Evolutionary conservation across 202 grass and related monocot species (phyloP).

Genomic region (Panicum virgatum): DNA sequence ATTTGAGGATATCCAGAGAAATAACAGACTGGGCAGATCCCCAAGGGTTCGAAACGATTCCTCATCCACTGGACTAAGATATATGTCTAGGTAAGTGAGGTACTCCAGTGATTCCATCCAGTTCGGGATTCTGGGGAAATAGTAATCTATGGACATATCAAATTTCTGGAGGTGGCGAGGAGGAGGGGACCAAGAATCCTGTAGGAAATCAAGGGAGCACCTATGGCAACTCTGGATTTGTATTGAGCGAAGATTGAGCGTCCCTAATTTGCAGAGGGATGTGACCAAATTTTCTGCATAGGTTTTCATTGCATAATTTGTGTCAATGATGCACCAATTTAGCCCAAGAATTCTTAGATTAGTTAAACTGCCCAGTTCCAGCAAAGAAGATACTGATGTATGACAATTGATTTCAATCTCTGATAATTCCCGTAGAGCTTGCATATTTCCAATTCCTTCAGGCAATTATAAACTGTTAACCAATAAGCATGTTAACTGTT

Average conservation of each 20-base stretch:
- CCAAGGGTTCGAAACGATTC: not conserved
- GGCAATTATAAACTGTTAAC: slow-evolving; percentile 16
- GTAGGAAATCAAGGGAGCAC: slow-evolving; percentile 28
- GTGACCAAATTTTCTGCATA: slow-evolving; percentile 23
- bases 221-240: not conserved
- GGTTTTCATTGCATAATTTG: not conserved
- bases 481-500: slow-evolving; percentile 22
- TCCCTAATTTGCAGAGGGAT: slow-evolving; percentile 27
- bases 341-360: slow-evolving; percentile 24
- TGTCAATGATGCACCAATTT: slow-evolving; percentile 7
- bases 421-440: slow-evolving; percentile 27
- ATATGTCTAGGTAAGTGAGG: slow-evolving; percentile 20
- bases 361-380: slow-evolving; percentile 22
- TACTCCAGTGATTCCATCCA: slow-evolving; percentile 32
- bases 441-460: slow-evolving; percentile 31
- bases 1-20: slow-evolving; percentile 15
- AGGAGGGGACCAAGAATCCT: slow-evolving; percentile 37
- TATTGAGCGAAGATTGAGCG: slow-evolving; percentile 21
- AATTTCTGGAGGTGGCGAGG: slow-evolving; percentile 25
- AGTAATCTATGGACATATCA: not conserved
- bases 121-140: slow-evolving; percentile 1
- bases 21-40: not conserved
- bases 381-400: slow-evolving; percentile 20
- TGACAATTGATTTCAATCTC: slow-evolving; percentile 11
- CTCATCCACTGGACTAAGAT: slow-evolving; percentile 19